Base-by-base conservation (phyloP, 192 early-diverging fungal genomes). In the Coemansia sp. region DNA sequence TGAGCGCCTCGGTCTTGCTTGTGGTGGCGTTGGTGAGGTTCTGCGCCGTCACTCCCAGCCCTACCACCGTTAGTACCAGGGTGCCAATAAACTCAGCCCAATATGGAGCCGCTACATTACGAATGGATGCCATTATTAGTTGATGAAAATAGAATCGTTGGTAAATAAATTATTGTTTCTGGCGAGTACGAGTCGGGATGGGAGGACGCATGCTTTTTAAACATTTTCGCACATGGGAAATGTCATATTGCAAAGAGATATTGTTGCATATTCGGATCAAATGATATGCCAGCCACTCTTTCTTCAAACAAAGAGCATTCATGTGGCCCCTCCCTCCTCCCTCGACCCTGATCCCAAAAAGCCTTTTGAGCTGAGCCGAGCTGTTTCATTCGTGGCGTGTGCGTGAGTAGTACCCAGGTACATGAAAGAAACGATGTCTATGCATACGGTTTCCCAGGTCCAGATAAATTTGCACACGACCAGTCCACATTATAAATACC, bases 81-180 rank as follows among this genome's bases (percentile, higher is more conserved):
- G 79, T 81, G 27, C 79, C 79, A 53, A 81, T 67, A 37, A 81
- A 81, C 50, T 81, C 79, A 19, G 74, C 79, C 73, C 73, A 76
- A 61, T 81, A 81, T 2, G 79, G 79, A 17, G 78, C 78, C 4
- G 78, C 78, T 3, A 80, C 68, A 44, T 80, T 80, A 16, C 78
- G 68, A 24, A 80, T 62, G 2, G 68, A 75, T 24, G 69, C 29
- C 72, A 73, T 72, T 46, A 13, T 53, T n/a, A 41, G 11, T 13
- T 5, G 21, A 24, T 21, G 36, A 2, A 53, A 39, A 33, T 17
- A 63, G 36, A 21, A 17, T 29, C 31, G 39, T 46, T 41, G 21
- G 7, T 37, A 21, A 21, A 62, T 10, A n/a, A 14, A 16, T 24
- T 27, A 27, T 27, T 27, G 24, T 27, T 27, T 27, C 24, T 27